Base-by-base conservation (phyloP, 768 basidiomycete species). In the Tricholoma terreum region DNA sequence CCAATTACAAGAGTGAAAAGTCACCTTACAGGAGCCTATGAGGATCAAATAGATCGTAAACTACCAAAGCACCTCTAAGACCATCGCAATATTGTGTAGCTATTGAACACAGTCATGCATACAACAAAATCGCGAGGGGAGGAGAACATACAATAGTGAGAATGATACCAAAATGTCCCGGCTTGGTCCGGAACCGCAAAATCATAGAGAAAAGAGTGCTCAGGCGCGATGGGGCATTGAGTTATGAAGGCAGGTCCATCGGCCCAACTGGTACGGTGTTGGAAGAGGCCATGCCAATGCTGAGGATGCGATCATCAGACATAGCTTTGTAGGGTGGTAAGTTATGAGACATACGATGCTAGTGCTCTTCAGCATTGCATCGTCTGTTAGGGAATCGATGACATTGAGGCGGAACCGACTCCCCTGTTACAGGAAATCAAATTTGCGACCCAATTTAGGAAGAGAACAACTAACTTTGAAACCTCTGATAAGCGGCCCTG, bases 261-360 rank as follows among this genome's bases (percentile, higher is more conserved):
- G 1, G 72, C 77, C 67, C 70, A 78, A 55, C 73, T 78, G 5
- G 77, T 75, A 3, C 60, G 56, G 1, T 65, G 63, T 61, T 83
- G 81, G 52, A 68, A 73, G 48, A 84, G 61, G 2, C 83, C 82
- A 61, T 84, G 83, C 81, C 80, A 84, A 60, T 84, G 82, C 75
- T 75, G 58, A 52, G 8, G 34, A 35, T 35, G 34, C 12, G 9
- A 35, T 3, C 2, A 14, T 35, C 34, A 35, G 9, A 14, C 34
- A 35, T 14, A 35, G 8, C 9, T 10, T 2, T 10, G 10, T 9
- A 35, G 34, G 34, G 10, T 35, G n/a, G n/a, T 14, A 35, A 9
- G n/a, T 42, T 10, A 21, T 3, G 6, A 42, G 19, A 61, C 72
- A n/a, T 33, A 73, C 73, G 33, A 74, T 72, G 40, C 66, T 71